Conservation (phyloP, 2,329 filamentous ascomycete species). For the Fusarium robinianum region DNA sequence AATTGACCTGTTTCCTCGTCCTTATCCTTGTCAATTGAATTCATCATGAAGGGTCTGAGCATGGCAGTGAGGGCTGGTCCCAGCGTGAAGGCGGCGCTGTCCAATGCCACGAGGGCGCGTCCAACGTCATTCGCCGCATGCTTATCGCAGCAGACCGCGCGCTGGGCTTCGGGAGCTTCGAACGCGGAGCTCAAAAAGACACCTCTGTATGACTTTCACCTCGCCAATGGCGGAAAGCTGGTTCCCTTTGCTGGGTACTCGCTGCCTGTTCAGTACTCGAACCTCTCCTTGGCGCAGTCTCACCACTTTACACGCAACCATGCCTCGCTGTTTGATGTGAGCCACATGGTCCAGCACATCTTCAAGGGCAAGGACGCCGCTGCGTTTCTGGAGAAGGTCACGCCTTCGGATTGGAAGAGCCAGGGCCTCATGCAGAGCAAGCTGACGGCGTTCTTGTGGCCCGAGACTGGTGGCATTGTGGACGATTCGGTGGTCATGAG, state of each 20-base stretch:
- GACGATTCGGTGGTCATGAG: slow-evolving; percentile 92
- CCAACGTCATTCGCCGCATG: slow-evolving; percentile 28
- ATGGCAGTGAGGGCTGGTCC: slow-evolving; percentile 40
- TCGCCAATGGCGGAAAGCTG: slow-evolving; percentile 84
- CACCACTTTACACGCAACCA: slow-evolving; percentile 88
- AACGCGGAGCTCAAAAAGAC: slow-evolving; percentile 60
- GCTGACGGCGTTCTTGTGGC: slow-evolving; percentile 82
- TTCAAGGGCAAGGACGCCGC: slow-evolving; percentile 80
- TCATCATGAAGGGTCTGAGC: slow-evolving; percentile 40
- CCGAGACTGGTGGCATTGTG: slow-evolving; percentile 83
- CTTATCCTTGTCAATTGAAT: slow-evolving; percentile 28
- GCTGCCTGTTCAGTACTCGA: slow-evolving; percentile 90
- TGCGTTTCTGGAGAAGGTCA: slow-evolving; percentile 81
- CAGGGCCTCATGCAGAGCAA: slow-evolving; percentile 73
- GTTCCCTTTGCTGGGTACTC: slow-evolving; percentile 92
- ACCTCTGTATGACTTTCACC: slow-evolving; percentile 77
- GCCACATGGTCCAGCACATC: slow-evolving; percentile 93
- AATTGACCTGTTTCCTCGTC: slow-evolving; percentile 22
- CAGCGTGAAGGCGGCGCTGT: slow-evolving; percentile 34
- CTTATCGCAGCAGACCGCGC: slow-evolving; percentile 30
- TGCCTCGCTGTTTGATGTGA: slow-evolving; percentile 92
- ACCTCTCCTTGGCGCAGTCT: slow-evolving; percentile 77
- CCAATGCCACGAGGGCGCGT: slow-evolving; percentile 18
- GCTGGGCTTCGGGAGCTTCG: slow-evolving; percentile 38
- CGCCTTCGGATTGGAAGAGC: slow-evolving; percentile 71